Base-by-base conservation (phyloP, 768 basidiomycete species). In the Mycena olivaceomarginata region DNA sequence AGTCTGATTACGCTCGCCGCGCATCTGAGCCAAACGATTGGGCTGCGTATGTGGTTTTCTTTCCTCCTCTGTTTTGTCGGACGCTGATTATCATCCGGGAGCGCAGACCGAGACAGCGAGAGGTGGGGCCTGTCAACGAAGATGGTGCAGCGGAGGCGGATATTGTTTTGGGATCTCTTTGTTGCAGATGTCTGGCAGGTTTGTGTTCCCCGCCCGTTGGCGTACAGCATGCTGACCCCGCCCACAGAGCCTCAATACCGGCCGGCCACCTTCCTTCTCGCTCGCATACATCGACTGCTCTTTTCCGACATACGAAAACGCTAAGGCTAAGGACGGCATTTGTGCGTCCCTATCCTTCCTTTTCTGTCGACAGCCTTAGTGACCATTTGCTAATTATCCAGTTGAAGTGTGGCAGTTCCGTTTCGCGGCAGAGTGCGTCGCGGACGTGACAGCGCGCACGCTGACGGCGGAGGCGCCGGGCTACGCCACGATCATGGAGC, bases 91-190 rank as follows among this genome's bases (percentile, higher is more conserved):
- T 45, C 4, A 43, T 62, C 25, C 8, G 2, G 20, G 63, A 57
- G 15, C 40, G 22, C 60, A 92, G 93, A 94, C 82, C 91, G 94
- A 63, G 94, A 95, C 77, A 92, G 92, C 75, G 88, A 88, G 16
- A 85, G 91, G 70, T 94, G 94, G 94, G 90, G 87, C 2, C 84
- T 95, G n/a, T 87, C 91, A 7, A 85, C 90, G 2, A 91, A 91
- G 81, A 90, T 92, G 79, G 92, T 95, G 0, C 89, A 94, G 76
- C 86, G 94, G 40, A 89, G 95, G 11, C 90, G 94, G 4, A 86
- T 92, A 43, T 85, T 95, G 12, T 95, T 96, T 85, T 96, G 95
- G 95, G 94, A 95, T 81, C 86, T 95, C 12, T 95, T 94, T 78
- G 88, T 93, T 22, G 92, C 92, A 0, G 95, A 96, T 79, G 87